Percentiles rank a stretch among this genome's conserved stretches.
These are phyloP conservation scores for Ascochyta clinopodiicola DNA, from an alignment of 2,329 filamentous ascomycete species.

Conservation along the genomic window DNA sequence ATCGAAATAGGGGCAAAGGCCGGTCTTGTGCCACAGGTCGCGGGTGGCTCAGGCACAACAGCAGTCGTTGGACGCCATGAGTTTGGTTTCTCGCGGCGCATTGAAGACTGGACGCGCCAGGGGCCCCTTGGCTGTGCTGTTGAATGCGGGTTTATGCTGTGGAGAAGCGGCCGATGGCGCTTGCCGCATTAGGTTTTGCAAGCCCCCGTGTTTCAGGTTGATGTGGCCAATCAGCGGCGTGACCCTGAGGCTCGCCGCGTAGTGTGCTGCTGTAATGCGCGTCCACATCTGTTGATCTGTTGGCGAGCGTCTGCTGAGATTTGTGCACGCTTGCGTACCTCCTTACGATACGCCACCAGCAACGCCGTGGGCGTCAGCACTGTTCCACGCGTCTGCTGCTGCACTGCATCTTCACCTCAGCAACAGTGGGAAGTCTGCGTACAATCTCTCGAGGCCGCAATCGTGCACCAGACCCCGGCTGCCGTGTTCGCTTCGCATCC, in stretches of 20 bases:
- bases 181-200: slow-evolving; percentile 22
- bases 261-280: background rate
- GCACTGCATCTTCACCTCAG: slow-evolving; percentile 1
- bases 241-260: slow-evolving; percentile 11
- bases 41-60: slow-evolving; percentile 19
- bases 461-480: slow-evolving; percentile 16
- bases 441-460: slow-evolving; percentile 29
- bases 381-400: slow-evolving; percentile 11
- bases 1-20: slow-evolving; percentile 11
- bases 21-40: slow-evolving; percentile 16
- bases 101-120: slow-evolving; percentile 19
- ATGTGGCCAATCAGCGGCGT: slow-evolving; percentile 22
- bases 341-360: slow-evolving; percentile 8
- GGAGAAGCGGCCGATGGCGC: slow-evolving; percentile 18
- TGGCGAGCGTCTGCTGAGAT: slow-evolving; percentile 19
- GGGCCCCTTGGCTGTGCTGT: slow-evolving; percentile 15
- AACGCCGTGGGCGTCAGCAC: slow-evolving; percentile 6
- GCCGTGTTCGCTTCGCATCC: slow-evolving; percentile 11
- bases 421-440: background rate
- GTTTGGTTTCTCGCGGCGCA: slow-evolving; percentile 20
- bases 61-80: slow-evolving; percentile 22
- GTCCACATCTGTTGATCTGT: slow-evolving; percentile 6
- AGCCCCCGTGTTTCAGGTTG: slow-evolving; percentile 26
- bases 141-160: slow-evolving; percentile 27
- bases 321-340: slow-evolving; percentile 10